phyloP scores from a whole-genome alignment of 2,329 filamentous ascomycete species.

The Helotiales sp. region DNA sequence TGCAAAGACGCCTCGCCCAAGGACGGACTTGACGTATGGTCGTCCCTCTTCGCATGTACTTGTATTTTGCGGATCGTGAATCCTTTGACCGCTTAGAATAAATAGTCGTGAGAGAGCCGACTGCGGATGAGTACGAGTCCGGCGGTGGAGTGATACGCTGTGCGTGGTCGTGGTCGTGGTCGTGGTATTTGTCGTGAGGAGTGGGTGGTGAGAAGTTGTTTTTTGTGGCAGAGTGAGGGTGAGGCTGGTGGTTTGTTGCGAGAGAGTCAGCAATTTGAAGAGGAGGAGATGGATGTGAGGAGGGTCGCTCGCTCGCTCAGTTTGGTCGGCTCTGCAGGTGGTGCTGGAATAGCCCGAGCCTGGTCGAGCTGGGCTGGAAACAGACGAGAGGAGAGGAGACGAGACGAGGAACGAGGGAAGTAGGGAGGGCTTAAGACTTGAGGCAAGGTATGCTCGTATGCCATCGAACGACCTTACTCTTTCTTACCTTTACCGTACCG shows the following conservation, averaged over 20 bases:
- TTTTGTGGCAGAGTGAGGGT: too few species aligned
- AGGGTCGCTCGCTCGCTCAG: too few species aligned
- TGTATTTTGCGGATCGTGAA: neutral
- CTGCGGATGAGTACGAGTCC: neutral
- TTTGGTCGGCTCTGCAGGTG: too few species aligned
- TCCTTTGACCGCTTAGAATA: neutral
- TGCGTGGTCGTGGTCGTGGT: neutral
- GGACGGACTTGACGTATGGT: conserved; percentile 29
- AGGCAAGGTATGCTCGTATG: neutral
- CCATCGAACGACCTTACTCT: neutral
- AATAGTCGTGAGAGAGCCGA: neutral
- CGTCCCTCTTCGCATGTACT: conserved; percentile 25
- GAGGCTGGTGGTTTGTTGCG: neutral
- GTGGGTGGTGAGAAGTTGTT: too few species aligned
- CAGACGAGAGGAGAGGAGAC: neutral
- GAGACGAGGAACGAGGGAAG: neutral
- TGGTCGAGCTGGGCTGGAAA: neutral
- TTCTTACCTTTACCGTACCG: neutral
- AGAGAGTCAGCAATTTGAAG: neutral
- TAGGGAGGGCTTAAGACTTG: neutral
- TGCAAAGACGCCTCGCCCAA: conserved; percentile 24
- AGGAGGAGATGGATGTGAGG: neutral
- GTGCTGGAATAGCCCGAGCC: neutral
- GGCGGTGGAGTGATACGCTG: neutral
- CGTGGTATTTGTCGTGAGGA: neutral